Evolutionary conservation across 2,329 filamentous ascomycete species (phyloP).

Genomic region (Cordyceps cicadae): DNA sequence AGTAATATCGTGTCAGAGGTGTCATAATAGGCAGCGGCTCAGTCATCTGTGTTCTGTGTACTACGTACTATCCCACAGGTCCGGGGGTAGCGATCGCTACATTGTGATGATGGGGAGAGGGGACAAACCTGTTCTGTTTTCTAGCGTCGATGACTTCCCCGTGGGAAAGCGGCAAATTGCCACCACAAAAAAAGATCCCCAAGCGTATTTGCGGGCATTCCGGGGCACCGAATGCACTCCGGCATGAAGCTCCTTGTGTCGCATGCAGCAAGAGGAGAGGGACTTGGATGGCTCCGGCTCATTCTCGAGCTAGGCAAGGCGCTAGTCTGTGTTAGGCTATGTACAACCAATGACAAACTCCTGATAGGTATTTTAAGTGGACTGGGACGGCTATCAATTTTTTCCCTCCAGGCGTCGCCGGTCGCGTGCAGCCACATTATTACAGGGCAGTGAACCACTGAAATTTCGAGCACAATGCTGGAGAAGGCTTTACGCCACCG

Average conservation of each 20-base stretch:
- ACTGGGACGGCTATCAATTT: not conserved
- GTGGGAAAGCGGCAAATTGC: not conserved
- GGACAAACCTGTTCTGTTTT: not conserved
- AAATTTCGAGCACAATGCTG: conserved; percentile 4
- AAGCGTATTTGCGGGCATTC: not conserved
- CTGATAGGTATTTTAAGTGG: not conserved
- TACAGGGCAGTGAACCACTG: not conserved
- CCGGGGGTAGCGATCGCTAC: not conserved
- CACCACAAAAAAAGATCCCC: not conserved
- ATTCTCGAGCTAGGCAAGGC: conserved; percentile 10
- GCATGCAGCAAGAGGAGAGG: not conserved
- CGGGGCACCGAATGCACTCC: not conserved
- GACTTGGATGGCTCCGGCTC: conserved; percentile 8
- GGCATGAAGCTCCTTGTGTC: not conserved
- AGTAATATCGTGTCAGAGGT: conserved; percentile 10
- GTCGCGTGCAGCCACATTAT: not conserved
- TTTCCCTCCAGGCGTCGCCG: not conserved
- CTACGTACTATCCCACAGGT: not conserved
- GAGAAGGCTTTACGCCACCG: not conserved
- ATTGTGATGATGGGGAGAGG: not conserved
- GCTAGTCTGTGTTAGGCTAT: conserved; percentile 1
- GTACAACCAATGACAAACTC: not conserved
- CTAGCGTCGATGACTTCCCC: conserved; percentile 6
- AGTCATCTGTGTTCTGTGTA: not conserved
- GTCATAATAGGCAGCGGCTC: conserved; percentile 4